These are phyloP conservation scores for Amanita exitialis DNA, from an alignment of 768 basidiomycete genomes.

Conservation along the genomic window DNA sequence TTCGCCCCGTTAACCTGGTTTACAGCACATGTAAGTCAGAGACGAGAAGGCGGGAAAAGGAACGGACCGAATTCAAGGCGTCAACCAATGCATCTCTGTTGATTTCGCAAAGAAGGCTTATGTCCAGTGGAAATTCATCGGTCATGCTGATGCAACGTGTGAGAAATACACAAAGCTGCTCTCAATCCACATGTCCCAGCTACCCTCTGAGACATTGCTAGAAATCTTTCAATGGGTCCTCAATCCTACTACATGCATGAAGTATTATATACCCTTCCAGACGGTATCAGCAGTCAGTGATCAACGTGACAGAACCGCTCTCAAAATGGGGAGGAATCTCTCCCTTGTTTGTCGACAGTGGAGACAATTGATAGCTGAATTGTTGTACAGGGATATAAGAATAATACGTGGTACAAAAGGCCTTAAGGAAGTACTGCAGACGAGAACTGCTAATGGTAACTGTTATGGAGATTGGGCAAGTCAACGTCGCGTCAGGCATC, in stretches of 20 bases:
- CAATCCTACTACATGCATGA: constrained; percentile 13
- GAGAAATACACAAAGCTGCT: neutral
- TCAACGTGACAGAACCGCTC: constrained; percentile 13
- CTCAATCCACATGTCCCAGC: constrained; percentile 12
- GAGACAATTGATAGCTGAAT: constrained; percentile 32
- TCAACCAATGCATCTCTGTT: constrained; percentile 77
- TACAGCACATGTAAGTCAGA: constrained; percentile 1
- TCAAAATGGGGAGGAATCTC: constrained; percentile 29
- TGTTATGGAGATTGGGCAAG: constrained; percentile 22
- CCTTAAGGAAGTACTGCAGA: constrained; percentile 19
- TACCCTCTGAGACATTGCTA: constrained; percentile 49
- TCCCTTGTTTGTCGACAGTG: constrained; percentile 49
- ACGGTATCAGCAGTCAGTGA: constrained; percentile 16
- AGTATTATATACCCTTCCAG: constrained; percentile 40
- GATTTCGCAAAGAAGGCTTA: constrained; percentile 64
- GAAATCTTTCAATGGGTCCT: constrained; percentile 38
- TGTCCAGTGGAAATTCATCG: constrained; percentile 33
- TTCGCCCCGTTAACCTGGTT: constrained; percentile 83
- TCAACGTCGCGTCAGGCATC: neutral
- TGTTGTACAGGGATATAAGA: constrained; percentile 46
- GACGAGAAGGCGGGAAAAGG: neutral
- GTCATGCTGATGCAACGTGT: neutral
- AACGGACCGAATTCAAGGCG: constrained; percentile 68
- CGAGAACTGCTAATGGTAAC: constrained; percentile 15
- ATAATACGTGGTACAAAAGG: constrained; percentile 21